phyloP scores from a whole-genome alignment of 371 early-diverging fungal genomes.

The Entomophthora muscae region DNA sequence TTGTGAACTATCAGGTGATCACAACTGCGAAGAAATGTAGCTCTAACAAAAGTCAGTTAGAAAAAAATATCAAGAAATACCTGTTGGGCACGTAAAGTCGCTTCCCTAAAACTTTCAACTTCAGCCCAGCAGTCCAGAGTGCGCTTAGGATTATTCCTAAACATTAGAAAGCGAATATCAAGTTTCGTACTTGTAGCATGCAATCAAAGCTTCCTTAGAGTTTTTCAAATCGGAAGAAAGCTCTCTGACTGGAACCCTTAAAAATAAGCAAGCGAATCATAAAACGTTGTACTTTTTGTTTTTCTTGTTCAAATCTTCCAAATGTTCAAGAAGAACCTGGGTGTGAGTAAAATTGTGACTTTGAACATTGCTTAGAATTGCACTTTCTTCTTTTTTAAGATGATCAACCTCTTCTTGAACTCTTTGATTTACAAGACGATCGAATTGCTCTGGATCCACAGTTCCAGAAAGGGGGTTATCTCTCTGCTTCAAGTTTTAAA shows the following conservation, averaged over 20 bases:
- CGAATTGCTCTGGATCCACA: not conserved
- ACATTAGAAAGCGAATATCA: not conserved
- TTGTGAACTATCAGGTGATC: not conserved
- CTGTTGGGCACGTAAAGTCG: not conserved
- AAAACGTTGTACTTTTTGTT: not conserved
- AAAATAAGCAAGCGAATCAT: not conserved
- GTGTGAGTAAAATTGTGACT: not conserved
- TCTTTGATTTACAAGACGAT: not conserved
- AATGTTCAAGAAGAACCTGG: not conserved
- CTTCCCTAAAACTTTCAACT: not conserved
- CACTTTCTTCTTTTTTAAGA: not conserved
- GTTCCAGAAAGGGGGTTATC: not conserved
- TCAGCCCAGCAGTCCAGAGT: not conserved
- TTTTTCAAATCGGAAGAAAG: not conserved
- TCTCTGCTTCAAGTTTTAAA: not conserved
- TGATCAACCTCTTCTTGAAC: not conserved
- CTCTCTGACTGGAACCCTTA: not conserved
- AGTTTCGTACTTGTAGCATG: not conserved
- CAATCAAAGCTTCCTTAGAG: not conserved
- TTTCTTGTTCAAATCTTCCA: slow-evolving; percentile 1
- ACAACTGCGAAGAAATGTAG: not conserved
- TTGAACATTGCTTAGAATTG: not conserved
- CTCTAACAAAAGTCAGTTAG: not conserved
- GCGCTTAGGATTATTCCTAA: not conserved
- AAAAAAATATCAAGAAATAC: not conserved